Evolutionary conservation across 805 yeast genomes (phyloP).

Genomic region (Helenozyma baotianmanensis): DNA sequence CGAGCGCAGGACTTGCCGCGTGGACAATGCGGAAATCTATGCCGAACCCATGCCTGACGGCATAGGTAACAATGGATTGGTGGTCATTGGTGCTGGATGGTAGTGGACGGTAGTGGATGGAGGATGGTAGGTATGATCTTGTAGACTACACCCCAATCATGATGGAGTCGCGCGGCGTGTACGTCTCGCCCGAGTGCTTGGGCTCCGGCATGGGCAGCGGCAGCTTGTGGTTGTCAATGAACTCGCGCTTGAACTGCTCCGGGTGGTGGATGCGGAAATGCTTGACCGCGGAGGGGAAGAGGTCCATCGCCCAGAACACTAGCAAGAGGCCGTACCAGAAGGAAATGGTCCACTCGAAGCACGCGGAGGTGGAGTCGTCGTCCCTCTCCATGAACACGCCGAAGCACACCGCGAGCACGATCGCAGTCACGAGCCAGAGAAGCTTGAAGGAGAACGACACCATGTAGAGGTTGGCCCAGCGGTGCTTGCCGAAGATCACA

Average conservation of each 20-base stretch:
- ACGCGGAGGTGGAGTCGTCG: slow-evolving; percentile 47
- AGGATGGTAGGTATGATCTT: too few species aligned
- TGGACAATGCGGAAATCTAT: too few species aligned
- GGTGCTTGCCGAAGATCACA: slow-evolving; percentile 34
- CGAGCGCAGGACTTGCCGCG: too few species aligned
- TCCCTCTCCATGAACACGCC: slow-evolving; percentile 40
- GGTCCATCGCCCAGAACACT: slow-evolving; percentile 61
- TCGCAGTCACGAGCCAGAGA: slow-evolving; percentile 63
- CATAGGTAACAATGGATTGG: too few species aligned
- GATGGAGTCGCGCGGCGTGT: too few species aligned
- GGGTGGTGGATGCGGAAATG: slow-evolving; percentile 28
- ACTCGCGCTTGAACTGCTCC: slow-evolving; percentile 16
- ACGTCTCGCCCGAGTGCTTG: too few species aligned
- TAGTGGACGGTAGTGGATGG: too few species aligned
- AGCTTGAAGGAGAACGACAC: slow-evolving; percentile 51
- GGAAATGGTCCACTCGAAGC: slow-evolving; percentile 83
- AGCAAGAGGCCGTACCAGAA: slow-evolving; percentile 76
- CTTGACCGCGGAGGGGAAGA: slow-evolving; percentile 55
- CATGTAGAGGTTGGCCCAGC: slow-evolving; percentile 39
- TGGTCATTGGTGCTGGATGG: too few species aligned
- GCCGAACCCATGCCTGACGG: too few species aligned
- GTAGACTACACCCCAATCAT: too few species aligned
- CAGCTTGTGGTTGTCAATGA: slow-evolving; percentile 17
- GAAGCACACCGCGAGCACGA: slow-evolving; percentile 65
- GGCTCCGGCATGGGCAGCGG: slow-evolving; percentile 1